Evolutionary conservation across 2,329 filamentous ascomycete species (phyloP).

Genomic region (Beauveria rudraprayagi): DNA sequence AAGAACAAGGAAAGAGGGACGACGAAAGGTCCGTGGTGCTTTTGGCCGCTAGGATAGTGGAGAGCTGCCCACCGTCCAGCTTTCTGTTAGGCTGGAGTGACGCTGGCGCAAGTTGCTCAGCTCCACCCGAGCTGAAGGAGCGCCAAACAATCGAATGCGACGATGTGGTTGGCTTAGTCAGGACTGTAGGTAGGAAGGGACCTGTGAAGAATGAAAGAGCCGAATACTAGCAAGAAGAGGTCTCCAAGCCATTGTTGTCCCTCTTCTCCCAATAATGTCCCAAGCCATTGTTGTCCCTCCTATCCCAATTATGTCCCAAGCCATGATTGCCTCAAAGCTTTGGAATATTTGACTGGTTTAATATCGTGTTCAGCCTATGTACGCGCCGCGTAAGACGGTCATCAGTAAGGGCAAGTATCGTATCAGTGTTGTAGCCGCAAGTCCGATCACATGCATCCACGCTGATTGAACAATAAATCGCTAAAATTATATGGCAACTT

Average conservation of each 20-base stretch:
- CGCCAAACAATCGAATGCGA: neutral
- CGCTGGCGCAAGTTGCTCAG: neutral
- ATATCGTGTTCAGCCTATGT: neutral
- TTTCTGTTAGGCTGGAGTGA: neutral
- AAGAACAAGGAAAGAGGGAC: neutral
- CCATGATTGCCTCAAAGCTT: neutral
- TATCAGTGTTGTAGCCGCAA: neutral
- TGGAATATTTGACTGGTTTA: too few relatives aligned
- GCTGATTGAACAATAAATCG: neutral
- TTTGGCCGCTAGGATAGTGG: conserved; percentile 1
- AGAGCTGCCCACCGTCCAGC: conserved; percentile 3
- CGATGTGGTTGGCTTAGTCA: neutral
- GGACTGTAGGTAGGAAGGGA: neutral
- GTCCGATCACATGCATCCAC: neutral
- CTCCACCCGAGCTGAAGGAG: conserved; percentile 2
- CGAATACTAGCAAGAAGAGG: too few relatives aligned
- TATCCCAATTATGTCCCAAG: neutral
- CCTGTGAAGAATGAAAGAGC: too few relatives aligned
- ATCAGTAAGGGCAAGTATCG: neutral
- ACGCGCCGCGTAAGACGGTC: neutral
- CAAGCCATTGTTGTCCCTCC: too few relatives aligned
- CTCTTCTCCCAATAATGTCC: too few relatives aligned
- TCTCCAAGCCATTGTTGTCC: too few relatives aligned
- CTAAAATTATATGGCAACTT: neutral
- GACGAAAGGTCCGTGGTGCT: neutral